phyloP scores from a whole-genome alignment of 441 rosid genomes.

The Hura crepitans region DNA sequence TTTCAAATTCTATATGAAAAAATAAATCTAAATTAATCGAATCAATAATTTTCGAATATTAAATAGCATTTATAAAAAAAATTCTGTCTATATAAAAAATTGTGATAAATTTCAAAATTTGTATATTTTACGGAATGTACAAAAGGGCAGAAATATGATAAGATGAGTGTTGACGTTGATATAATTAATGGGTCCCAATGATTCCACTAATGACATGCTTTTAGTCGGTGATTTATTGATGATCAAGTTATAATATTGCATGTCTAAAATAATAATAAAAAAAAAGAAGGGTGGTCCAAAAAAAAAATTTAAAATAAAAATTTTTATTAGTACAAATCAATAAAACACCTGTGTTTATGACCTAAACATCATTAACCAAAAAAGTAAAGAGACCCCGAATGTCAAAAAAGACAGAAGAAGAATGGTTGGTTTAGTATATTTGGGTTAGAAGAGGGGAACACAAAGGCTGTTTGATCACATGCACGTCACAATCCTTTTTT shows the following conservation, averaged over 20 bases:
- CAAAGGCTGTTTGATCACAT: conserved; percentile 83
- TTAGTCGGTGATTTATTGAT: conserved; percentile 34
- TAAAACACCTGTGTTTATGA: conserved; percentile 25
- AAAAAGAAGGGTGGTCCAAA: conserved; percentile 5
- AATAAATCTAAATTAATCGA: no score
- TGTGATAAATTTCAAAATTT: no score
- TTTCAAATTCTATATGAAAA: conserved; percentile 37
- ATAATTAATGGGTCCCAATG: conserved; percentile 27
- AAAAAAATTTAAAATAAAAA: not conserved
- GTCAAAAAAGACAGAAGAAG: conserved; percentile 39
- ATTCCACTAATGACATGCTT: conserved; percentile 48
- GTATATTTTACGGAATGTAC: conserved; percentile 33
- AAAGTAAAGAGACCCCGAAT: conserved; percentile 28
- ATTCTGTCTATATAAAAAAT: no score
- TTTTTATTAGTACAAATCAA: conserved; percentile 1
- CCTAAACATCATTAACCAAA: conserved; percentile 38
- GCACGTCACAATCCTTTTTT: conserved; percentile 54
- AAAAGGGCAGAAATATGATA: conserved; percentile 19
- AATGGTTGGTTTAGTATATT: conserved; percentile 28
- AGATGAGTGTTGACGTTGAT: conserved; percentile 24
- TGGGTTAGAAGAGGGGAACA: conserved; percentile 57
- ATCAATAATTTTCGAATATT: no score
- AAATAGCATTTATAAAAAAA: no score
- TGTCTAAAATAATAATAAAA: conserved; percentile 18
- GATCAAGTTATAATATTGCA: conserved; percentile 31